A percentile compares a stretch with the other conserved stretches of the same genome.
phyloP scores from a whole-genome alignment of 371 early-diverging fungal genomes.

The Nosema muscidifuracis region DNA sequence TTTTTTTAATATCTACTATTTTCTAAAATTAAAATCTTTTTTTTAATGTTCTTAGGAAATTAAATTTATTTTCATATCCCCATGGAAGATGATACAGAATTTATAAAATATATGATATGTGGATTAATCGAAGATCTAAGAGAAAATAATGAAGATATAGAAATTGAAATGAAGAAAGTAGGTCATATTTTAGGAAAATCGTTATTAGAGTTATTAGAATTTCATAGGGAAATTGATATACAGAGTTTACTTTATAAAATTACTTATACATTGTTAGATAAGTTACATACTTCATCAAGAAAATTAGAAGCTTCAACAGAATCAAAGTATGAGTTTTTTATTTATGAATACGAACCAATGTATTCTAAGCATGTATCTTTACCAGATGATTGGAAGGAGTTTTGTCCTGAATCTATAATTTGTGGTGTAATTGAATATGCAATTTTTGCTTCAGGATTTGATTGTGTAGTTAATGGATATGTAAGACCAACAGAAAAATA shows the following conservation, averaged over 20 bases:
- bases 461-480: constrained; percentile 36
- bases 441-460: constrained; percentile 25
- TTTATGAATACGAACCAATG: constrained; percentile 23
- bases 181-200: constrained; percentile 26
- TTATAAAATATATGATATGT: constrained; percentile 22
- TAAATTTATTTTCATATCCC: neutral
- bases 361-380: constrained; percentile 17
- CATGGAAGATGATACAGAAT: constrained; percentile 21
- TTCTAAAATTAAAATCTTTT: too few relatives aligned
- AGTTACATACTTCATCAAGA: constrained; percentile 11
- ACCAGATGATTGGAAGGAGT: constrained; percentile 15
- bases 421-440: constrained; percentile 36
- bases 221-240: constrained; percentile 37
- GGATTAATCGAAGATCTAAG: constrained; percentile 23
- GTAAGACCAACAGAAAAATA: constrained; percentile 16
- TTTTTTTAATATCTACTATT: too few relatives aligned
- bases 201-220: constrained; percentile 14
- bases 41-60: too few relatives aligned
- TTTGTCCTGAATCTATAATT: constrained; percentile 38
- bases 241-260: constrained; percentile 39
- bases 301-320: constrained; percentile 21
- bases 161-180: constrained; percentile 29
- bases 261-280: constrained; percentile 35
- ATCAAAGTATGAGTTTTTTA: neutral
- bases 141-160: constrained; percentile 18